These are phyloP conservation scores for Arthrobotrys pseudoclavata DNA, from an alignment of 2,329 filamentous ascomycete genomes.

Conservation along the genomic window DNA sequence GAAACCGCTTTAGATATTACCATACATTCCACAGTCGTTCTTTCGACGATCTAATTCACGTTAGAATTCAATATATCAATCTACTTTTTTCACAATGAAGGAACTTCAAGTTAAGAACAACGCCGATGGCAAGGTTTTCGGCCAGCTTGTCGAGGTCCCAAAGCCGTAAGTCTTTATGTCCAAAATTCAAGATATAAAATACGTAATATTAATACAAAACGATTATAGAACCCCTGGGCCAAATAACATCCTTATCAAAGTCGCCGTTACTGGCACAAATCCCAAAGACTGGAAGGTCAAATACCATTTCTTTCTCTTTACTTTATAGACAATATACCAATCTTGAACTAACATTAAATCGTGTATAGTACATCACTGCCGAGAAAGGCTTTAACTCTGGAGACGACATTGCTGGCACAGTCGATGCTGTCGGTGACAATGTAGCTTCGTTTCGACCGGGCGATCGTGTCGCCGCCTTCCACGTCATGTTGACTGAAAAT, in stretches of 20 bases:
- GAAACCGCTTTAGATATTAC: background rate
- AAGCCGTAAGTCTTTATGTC: conserved; percentile 32
- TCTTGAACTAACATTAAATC: background rate
- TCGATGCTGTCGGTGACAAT: conserved; percentile 71
- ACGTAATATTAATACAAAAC: background rate
- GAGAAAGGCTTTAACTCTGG: conserved; percentile 67
- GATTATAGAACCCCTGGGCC: conserved; percentile 57
- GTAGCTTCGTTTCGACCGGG: conserved; percentile 73
- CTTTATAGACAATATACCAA: background rate
- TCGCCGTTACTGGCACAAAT: conserved; percentile 68
- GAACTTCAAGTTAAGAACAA: conserved; percentile 33
- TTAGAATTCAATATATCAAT: background rate
- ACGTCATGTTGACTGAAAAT: conserved; percentile 64
- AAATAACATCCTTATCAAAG: conserved; percentile 68
- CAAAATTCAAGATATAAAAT: background rate
- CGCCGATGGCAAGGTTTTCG: conserved; percentile 21
- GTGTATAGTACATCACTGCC: conserved; percentile 5
- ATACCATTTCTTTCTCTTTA: background rate
- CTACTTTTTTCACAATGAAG: conserved; percentile 36
- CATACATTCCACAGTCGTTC: background rate
- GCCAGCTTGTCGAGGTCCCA: conserved; percentile 35
- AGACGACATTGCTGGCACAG: conserved; percentile 72
- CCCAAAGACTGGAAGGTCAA: conserved; percentile 67
- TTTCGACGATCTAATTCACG: background rate
- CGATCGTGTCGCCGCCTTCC: conserved; percentile 73